A percentile compares a stretch with the other conserved stretches of the same genome.
These are phyloP conservation scores for Trypanosoma avium DNA, from an alignment of 208 protist genomes.

Conservation along the genomic window DNA sequence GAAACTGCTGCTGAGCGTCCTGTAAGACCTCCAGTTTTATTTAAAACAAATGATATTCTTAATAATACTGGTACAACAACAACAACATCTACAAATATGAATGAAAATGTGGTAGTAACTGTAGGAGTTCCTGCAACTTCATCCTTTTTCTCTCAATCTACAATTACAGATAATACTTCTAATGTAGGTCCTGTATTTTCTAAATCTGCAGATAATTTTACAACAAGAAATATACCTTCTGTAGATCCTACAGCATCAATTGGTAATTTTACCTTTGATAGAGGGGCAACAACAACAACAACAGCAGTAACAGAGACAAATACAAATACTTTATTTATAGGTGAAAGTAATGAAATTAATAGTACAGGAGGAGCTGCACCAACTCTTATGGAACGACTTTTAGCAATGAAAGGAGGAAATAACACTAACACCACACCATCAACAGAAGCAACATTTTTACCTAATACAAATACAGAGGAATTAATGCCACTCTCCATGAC, in stretches of 20 bases:
- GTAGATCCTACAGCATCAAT: slow-evolving; percentile 15
- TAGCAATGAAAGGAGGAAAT: slow-evolving; percentile 51
- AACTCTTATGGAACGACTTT: slow-evolving; percentile 65
- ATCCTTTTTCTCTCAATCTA: slow-evolving; percentile 22
- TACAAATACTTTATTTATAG: background rate
- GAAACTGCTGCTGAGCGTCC: slow-evolving; percentile 51
- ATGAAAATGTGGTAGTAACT: background rate
- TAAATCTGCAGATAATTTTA: background rate
- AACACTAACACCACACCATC: background rate
- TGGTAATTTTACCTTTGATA: slow-evolving; percentile 32
- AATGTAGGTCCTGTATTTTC: background rate
- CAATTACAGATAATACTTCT: background rate
- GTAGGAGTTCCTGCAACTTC: slow-evolving; percentile 6
- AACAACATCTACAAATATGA: too few relatives aligned
- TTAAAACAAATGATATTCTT: slow-evolving; percentile 20
- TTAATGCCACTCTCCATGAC: too few relatives aligned
- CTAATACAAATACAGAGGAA: too few relatives aligned
- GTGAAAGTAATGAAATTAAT: slow-evolving; percentile 6
- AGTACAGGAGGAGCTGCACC: slow-evolving; percentile 1
- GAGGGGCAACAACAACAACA: background rate
- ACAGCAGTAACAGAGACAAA: background rate
- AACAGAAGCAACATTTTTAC: too few relatives aligned
- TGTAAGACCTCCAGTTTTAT: slow-evolving; percentile 13
- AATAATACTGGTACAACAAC: background rate
- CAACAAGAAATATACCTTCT: background rate